Evolutionary conservation across 2,329 filamentous ascomycete species (phyloP), one percentile per base, ranked within the genome.

Genomic region (Xylaria sp.): DNA sequence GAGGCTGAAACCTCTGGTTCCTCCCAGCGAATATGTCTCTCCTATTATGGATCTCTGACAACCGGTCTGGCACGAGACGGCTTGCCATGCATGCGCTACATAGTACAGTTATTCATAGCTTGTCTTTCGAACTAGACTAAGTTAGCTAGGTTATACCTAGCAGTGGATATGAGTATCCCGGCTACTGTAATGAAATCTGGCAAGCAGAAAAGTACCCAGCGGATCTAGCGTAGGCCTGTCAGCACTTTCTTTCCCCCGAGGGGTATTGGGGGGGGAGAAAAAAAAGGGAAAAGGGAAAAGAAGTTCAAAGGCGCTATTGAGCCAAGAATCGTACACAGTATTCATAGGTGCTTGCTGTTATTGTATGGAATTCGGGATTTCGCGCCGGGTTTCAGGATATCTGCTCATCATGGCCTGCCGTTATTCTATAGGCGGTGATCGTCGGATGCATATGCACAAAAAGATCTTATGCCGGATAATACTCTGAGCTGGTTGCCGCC

Each of bases 201-300:
- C 58, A 62, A 63, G 53, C 59, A 32, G 64, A 63, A 43, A 63
- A 63, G 25, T 23, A 50, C 28, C 36, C 36, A 43, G 52, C 32
- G 28, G 60, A 67, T 67, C 60, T 60, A 25, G 36, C 46, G 32
- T 39, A 60, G 39, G 28, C 34, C 45, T 6, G 56, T 67, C 55
- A 67, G 65, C 65, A 65, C 60, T 39, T 61, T 67, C 55, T 67
- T 67, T 67, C 48, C 45, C 30, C n/a, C 48, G 7, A n/a, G n/a
- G n/a, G n/a, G n/a, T n/a, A n/a, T n/a, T n/a, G n/a, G n/a, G n/a
- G n/a, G n/a, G n/a, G n/a, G 32, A 48, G 8, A 46, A 46, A 12
- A n/a, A 7, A 48, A 23, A 45, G 2, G 3, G 2, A 13, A 46
- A 46, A 46, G 18, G 5, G 18, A 9, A 43, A 9, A n/a, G 20